phyloP scores from a whole-genome alignment of 306 rosid species.

The Vicia villosa region DNA sequence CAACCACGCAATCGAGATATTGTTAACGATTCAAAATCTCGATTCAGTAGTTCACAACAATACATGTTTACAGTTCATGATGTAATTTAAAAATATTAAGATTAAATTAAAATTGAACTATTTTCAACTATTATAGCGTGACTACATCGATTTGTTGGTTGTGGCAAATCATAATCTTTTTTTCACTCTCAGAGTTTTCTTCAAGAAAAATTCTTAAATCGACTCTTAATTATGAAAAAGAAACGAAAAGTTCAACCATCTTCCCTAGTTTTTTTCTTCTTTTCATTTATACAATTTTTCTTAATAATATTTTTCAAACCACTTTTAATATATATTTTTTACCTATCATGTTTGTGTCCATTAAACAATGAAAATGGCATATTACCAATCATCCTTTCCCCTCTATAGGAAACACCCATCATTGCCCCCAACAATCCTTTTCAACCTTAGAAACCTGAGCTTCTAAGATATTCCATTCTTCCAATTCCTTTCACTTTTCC shows the following conservation, averaged over 20 bases:
- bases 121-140: no score
- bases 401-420: slow-evolving; percentile 99
- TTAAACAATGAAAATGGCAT: slow-evolving; percentile 95
- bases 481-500: slow-evolving; percentile 39
- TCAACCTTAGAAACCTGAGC: slow-evolving; percentile 98
- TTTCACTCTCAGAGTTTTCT: no score
- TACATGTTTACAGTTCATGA: no score
- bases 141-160: no score
- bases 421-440: slow-evolving; percentile 99
- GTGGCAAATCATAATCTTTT: no score
- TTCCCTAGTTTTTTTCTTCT: no score
- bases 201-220: not conserved
- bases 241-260: not conserved
- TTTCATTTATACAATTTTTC: not conserved
- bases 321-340: not conserved
- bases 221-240: not conserved
- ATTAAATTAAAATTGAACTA: no score
- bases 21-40: no score
- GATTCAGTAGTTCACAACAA: no score
- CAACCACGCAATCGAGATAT: no score
- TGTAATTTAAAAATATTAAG: no score
- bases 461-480: slow-evolving; percentile 66
- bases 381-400: slow-evolving; percentile 98
- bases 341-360: slow-evolving; percentile 53
- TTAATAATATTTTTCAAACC: not conserved